Percentiles rank a stretch among this genome's conserved stretches.
phyloP scores from a whole-genome alignment of 2,329 filamentous ascomycete genomes.

The Emydomyces testavorans region DNA sequence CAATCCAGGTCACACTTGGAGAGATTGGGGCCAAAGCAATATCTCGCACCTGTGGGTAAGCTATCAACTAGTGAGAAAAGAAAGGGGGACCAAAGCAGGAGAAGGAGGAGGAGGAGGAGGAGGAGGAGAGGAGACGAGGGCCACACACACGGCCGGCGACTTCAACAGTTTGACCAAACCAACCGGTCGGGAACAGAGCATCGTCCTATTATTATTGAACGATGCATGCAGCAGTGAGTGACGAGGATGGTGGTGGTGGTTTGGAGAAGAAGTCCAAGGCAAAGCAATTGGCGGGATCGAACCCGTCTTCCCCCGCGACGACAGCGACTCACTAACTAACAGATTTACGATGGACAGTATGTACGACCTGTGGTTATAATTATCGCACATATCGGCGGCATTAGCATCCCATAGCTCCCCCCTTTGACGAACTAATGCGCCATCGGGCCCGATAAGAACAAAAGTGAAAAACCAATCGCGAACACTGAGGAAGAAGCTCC shows the following conservation, averaged over 20 bases:
- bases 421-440: neutral
- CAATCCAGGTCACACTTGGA: neutral
- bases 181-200: slow-evolving; percentile 6
- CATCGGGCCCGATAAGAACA: neutral
- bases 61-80: too few species aligned
- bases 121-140: neutral
- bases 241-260: neutral
- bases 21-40: too few species aligned
- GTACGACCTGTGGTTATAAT: neutral
- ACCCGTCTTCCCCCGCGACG: neutral
- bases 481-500: neutral
- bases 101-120: neutral
- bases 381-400: neutral
- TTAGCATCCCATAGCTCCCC: neutral
- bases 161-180: neutral
- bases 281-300: slow-evolving; percentile 2
- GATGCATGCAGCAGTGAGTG: slow-evolving; percentile 1
- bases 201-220: neutral
- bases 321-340: too few species aligned
- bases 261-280: slow-evolving; percentile 3
- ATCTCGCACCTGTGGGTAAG: too few species aligned
- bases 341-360: neutral
- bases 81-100: neutral
- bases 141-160: neutral
- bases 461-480: slow-evolving; percentile 1